A percentile compares a stretch with the other conserved stretches of the same genome.
These are phyloP conservation scores for Trichoderma oligosporum DNA, from an alignment of 2,329 filamentous ascomycete species.

Conservation along the genomic window DNA sequence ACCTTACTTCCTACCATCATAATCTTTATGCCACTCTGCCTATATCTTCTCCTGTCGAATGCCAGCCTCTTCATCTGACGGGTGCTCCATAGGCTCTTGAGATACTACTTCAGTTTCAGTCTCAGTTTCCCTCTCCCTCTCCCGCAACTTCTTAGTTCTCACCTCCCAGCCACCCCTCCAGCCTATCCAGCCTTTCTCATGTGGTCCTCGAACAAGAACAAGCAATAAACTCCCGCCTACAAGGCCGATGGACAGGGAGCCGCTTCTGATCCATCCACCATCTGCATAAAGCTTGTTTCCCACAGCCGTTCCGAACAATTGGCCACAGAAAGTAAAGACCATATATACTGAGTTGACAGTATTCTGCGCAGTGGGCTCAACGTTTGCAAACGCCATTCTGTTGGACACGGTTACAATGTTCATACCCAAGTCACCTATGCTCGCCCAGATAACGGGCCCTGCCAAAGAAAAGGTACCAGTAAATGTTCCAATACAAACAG, in stretches of 20 bases:
- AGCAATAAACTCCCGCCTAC: slow-evolving; percentile 26
- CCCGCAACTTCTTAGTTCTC: background rate
- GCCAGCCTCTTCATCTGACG: slow-evolving; percentile 1
- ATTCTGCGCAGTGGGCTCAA: slow-evolving; percentile 69
- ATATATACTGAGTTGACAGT: slow-evolving; percentile 80
- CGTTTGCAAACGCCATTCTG: slow-evolving; percentile 63
- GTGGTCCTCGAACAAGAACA: slow-evolving; percentile 31
- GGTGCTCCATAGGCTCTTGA: background rate
- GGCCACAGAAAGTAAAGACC: slow-evolving; percentile 70
- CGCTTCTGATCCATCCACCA: slow-evolving; percentile 50
- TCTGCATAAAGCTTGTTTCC: slow-evolving; percentile 51
- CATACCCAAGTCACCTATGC: slow-evolving; percentile 66
- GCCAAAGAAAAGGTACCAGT: slow-evolving; percentile 62
- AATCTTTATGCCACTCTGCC: background rate
- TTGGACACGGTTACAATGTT: slow-evolving; percentile 74
- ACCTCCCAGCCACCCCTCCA: slow-evolving; percentile 31
- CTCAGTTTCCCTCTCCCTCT: background rate
- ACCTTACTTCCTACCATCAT: background rate
- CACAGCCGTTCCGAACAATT: slow-evolving; percentile 65
- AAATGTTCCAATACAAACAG: slow-evolving; percentile 65
- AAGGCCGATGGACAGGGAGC: slow-evolving; percentile 35
- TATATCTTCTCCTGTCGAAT: background rate
- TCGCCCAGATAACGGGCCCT: slow-evolving; percentile 68
- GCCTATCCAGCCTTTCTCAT: slow-evolving; percentile 33
- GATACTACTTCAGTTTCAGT: background rate